These are phyloP conservation scores for Saccharata proteae DNA, from an alignment of 2,329 filamentous ascomycete genomes.

Conservation along the genomic window DNA sequence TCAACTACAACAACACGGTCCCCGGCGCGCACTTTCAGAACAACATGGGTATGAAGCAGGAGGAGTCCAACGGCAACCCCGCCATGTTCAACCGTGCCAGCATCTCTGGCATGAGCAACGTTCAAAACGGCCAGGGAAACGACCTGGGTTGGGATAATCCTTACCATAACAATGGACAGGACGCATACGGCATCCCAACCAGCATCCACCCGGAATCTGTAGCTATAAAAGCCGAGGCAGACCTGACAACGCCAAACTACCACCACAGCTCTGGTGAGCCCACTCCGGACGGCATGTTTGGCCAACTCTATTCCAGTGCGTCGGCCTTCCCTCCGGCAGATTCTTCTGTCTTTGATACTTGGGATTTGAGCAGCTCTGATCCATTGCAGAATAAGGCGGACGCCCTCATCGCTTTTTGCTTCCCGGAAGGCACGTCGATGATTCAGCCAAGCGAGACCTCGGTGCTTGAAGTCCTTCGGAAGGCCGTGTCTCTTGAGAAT, in stretches of 20 bases:
- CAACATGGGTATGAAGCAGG: conserved; percentile 22
- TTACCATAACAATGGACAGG: conserved; percentile 31
- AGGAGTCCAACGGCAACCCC: conserved; percentile 16
- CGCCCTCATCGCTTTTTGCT: conserved; percentile 38
- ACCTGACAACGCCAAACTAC: conserved; percentile 26
- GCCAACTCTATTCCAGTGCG: conserved; percentile 34
- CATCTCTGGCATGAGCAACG: conserved; percentile 22
- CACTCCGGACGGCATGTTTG: conserved; percentile 36
- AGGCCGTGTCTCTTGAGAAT: conserved; percentile 53
- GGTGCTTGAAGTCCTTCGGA: conserved; percentile 40
- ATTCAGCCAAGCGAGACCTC: conserved; percentile 22
- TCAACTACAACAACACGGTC: conserved; percentile 21
- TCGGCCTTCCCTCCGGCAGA: conserved; percentile 28
- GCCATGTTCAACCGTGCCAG: conserved; percentile 21
- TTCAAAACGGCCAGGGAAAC: conserved; percentile 24
- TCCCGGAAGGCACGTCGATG: conserved; percentile 22
- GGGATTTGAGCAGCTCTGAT: conserved; percentile 30
- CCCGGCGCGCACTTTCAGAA: conserved; percentile 22
- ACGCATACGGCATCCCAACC: conserved; percentile 33
- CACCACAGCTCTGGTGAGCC: conserved; percentile 28
- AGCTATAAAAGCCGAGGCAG: conserved; percentile 31
- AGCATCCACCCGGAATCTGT: conserved; percentile 34
- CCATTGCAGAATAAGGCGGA: conserved; percentile 34
- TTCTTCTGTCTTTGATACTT: conserved; percentile 26
- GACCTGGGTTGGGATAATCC: conserved; percentile 33